Conservation (phyloP, 805 yeast species). For the Ogataea trehaloabstinens region DNA sequence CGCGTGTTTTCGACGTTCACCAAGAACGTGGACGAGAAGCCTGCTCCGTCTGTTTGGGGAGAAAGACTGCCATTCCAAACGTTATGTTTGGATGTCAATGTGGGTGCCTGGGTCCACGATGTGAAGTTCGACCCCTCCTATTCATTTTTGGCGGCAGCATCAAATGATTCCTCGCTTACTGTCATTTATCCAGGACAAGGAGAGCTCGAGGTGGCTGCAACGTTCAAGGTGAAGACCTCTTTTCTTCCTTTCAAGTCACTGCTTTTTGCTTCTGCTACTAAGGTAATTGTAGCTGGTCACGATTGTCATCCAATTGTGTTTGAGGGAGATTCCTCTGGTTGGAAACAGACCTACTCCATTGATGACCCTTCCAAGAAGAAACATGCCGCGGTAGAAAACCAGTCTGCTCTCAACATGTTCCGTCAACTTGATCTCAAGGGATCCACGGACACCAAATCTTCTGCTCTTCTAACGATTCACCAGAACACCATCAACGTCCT, state of each 20-base stretch:
- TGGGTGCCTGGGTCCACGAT: slow-evolving; percentile 89
- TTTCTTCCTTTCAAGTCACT: slow-evolving; percentile 80
- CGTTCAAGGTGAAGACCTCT: slow-evolving; percentile 58
- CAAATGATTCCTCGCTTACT: slow-evolving; percentile 84
- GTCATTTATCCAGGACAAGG: slow-evolving; percentile 69
- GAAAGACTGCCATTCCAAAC: slow-evolving; percentile 93
- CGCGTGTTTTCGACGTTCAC: slow-evolving; percentile 86
- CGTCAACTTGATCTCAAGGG: slow-evolving; percentile 96
- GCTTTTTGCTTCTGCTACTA: slow-evolving; percentile 63
- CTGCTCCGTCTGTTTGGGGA: slow-evolving; percentile 87
- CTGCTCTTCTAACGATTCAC: slow-evolving; percentile 71
- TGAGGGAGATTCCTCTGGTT: slow-evolving; percentile 65
- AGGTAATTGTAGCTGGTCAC: slow-evolving; percentile 85
- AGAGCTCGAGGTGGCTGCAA: slow-evolving; percentile 54
- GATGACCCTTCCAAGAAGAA: slow-evolving; percentile 53
- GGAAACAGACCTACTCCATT: slow-evolving; percentile 53
- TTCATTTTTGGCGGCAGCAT: slow-evolving; percentile 72
- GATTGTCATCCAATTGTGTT: slow-evolving; percentile 88
- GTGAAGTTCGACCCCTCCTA: slow-evolving; percentile 82
- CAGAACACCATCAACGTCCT: slow-evolving; percentile 83
- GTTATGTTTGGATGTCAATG: slow-evolving; percentile 73
- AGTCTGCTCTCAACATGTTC: slow-evolving; percentile 87
- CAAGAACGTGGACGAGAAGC: slow-evolving; percentile 84
- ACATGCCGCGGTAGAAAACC: slow-evolving; percentile 59
- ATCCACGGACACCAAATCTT: slow-evolving; percentile 45